Conservation (phyloP, 2,329 filamentous ascomycete species). For the Ophiocordyceps camponoti-rufipedis region DNA sequence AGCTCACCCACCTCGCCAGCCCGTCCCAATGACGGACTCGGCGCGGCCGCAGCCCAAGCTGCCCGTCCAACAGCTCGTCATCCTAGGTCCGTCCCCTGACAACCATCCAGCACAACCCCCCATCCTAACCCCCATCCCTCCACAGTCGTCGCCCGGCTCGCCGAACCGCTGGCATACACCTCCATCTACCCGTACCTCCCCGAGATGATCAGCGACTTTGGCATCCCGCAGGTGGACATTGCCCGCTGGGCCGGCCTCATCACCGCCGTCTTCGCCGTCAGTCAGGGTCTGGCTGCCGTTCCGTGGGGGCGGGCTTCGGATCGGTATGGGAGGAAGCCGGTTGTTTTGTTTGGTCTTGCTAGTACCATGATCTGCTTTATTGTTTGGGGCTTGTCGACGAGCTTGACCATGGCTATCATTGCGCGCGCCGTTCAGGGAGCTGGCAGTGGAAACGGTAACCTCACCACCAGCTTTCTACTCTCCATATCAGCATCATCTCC, state of each 20-base stretch:
- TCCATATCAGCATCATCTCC: too few relatives aligned
- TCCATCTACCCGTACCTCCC: constrained; percentile 55
- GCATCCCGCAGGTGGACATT: constrained; percentile 50
- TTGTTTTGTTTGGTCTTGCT: constrained; percentile 54
- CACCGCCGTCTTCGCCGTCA: constrained; percentile 52
- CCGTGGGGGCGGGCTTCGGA: constrained; percentile 66
- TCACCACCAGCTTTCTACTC: too few relatives aligned
- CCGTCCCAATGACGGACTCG: neutral
- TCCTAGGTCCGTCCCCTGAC: constrained; percentile 45
- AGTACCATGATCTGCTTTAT: constrained; percentile 71
- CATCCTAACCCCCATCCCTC: constrained; percentile 3
- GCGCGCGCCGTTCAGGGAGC: constrained; percentile 64
- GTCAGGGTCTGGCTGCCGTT: constrained; percentile 54
- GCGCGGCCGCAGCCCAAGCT: constrained; percentile 36
- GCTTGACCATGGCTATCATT: constrained; percentile 59
- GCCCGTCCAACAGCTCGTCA: constrained; percentile 58
- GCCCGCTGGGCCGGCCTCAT: constrained; percentile 68
- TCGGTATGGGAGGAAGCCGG: constrained; percentile 60
- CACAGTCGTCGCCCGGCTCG: constrained; percentile 58
- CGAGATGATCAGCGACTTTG: constrained; percentile 71
- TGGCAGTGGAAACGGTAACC: constrained; percentile 63
- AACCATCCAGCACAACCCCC: neutral
- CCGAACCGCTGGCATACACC: constrained; percentile 56
- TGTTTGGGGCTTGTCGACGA: constrained; percentile 69
- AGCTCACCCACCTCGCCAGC: neutral